These are phyloP conservation scores for Exobasidium rhododendri DNA, from an alignment of 1,284 basidiomycete species.

Conservation along the genomic window DNA sequence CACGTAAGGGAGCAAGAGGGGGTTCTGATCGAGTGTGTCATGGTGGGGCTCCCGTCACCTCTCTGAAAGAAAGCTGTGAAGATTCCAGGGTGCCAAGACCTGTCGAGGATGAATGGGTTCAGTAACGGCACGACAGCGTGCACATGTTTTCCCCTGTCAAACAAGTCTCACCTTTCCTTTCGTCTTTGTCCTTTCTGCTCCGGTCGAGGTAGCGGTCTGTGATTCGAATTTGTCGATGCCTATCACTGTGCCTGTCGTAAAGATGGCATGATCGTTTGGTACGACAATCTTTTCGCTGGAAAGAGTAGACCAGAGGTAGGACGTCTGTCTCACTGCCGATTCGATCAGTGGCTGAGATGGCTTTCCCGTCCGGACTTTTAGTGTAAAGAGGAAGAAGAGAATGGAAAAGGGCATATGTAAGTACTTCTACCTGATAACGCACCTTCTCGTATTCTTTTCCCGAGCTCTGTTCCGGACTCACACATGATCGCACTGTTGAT, in stretches of 20 bases:
- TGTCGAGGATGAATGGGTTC: constrained; percentile 8
- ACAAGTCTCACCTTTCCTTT: constrained; percentile 10
- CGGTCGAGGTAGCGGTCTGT: neutral
- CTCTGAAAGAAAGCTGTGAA: constrained; percentile 11
- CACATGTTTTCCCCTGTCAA: too few relatives aligned
- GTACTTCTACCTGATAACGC: neutral
- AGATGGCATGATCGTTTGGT: constrained; percentile 24
- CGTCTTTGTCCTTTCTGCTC: constrained; percentile 1
- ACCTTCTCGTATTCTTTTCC: neutral
- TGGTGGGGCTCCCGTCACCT: constrained; percentile 4
- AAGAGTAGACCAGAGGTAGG: constrained; percentile 32
- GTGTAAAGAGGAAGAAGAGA: neutral
- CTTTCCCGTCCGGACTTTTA: constrained; percentile 28
- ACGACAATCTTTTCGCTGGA: constrained; percentile 28
- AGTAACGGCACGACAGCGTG: too few relatives aligned
- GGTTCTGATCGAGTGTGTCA: neutral
- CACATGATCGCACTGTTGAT: constrained; percentile 77
- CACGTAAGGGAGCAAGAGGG: too few relatives aligned
- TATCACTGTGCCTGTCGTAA: constrained; percentile 16
- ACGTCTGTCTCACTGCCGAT: constrained; percentile 45
- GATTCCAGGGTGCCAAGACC: constrained; percentile 14
- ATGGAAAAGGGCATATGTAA: neutral
- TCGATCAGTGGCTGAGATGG: constrained; percentile 47
- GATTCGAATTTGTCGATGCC: constrained; percentile 4
- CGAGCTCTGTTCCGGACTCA: constrained; percentile 3